Evolutionary conservation across 768 basidiomycete species (phyloP).

Genomic region (Lactifluus subvellereus): DNA sequence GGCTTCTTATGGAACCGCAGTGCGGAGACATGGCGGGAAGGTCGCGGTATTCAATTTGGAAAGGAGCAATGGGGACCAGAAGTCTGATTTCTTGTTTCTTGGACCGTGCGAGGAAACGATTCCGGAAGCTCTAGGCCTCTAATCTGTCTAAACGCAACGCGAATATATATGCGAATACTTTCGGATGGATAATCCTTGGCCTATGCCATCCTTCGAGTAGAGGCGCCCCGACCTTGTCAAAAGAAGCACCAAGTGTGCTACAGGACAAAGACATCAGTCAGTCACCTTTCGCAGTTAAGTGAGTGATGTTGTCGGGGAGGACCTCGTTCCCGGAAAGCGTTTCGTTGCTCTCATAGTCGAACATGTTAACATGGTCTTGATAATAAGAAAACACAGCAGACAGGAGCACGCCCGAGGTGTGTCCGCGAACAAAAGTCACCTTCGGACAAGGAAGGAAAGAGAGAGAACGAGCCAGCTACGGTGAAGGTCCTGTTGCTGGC

Average conservation of each 20-base stretch:
- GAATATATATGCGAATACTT: neutral
- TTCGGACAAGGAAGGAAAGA: neutral
- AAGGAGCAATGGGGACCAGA: conserved; percentile 32
- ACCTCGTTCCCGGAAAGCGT: no score
- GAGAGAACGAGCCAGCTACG: no score
- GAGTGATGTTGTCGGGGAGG: no score
- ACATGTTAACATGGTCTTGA: no score
- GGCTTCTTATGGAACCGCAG: conserved; percentile 28
- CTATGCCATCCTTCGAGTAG: neutral
- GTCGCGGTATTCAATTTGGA: conserved; percentile 36
- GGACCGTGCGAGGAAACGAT: conserved; percentile 46
- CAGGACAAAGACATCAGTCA: neutral
- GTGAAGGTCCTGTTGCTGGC: neutral
- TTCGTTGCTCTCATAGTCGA: neutral
- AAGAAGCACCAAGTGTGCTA: neutral
- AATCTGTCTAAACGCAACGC: neutral
- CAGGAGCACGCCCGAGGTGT: neutral
- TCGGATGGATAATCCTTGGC: neutral
- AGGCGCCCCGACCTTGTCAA: neutral
- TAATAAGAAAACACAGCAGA: neutral
- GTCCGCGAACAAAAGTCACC: neutral
- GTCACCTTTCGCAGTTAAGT: no score
- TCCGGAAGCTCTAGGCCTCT: conserved; percentile 35
- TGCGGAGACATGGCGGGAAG: conserved; percentile 31
- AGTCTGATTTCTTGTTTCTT: conserved; percentile 46